These are phyloP conservation scores for Clonostachys solani DNA, from an alignment of 2,329 filamentous ascomycete genomes.

Conservation along the genomic window DNA sequence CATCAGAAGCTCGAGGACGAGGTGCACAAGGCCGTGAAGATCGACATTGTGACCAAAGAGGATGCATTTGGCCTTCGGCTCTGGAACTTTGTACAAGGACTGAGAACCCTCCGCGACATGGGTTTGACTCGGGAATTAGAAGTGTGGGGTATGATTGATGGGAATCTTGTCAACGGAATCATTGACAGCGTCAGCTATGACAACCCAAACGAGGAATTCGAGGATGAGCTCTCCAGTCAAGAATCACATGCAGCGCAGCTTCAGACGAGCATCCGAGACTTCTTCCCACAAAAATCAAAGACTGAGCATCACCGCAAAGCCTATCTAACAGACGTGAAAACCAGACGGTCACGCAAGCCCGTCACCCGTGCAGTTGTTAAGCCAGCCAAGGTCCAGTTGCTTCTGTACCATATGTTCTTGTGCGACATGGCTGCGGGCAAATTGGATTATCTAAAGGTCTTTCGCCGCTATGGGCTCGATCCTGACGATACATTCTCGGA, in stretches of 20 bases:
- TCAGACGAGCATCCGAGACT: constrained; percentile 34
- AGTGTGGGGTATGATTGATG: constrained; percentile 81
- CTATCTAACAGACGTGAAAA: constrained; percentile 92
- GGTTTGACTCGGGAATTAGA: constrained; percentile 74
- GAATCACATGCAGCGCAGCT: constrained; percentile 16
- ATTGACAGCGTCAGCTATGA: constrained; percentile 82
- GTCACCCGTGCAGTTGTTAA: constrained; percentile 62
- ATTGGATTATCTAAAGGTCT: constrained; percentile 65
- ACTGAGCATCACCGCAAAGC: constrained; percentile 23
- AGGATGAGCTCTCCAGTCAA: constrained; percentile 47
- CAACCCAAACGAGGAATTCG: constrained; percentile 69
- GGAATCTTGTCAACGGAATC: constrained; percentile 79
- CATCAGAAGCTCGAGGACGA: constrained; percentile 84
- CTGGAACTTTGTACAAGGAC: constrained; percentile 87
- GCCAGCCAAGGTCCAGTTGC: constrained; percentile 80
- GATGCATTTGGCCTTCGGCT: constrained; percentile 78
- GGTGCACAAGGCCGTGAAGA: constrained; percentile 70
- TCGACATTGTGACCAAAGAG: constrained; percentile 71
- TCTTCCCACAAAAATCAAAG: constrained; percentile 22
- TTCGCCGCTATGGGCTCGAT: constrained; percentile 68
- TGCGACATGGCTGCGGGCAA: constrained; percentile 67
- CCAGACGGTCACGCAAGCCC: constrained; percentile 63
- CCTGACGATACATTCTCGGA: constrained; percentile 68
- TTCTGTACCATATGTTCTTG: constrained; percentile 86
- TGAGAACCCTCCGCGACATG: constrained; percentile 67